Evolutionary conservation across 495 filamentous ascomycete genomes (phyloP).

Genomic region (Glarea lozoyensis): DNA sequence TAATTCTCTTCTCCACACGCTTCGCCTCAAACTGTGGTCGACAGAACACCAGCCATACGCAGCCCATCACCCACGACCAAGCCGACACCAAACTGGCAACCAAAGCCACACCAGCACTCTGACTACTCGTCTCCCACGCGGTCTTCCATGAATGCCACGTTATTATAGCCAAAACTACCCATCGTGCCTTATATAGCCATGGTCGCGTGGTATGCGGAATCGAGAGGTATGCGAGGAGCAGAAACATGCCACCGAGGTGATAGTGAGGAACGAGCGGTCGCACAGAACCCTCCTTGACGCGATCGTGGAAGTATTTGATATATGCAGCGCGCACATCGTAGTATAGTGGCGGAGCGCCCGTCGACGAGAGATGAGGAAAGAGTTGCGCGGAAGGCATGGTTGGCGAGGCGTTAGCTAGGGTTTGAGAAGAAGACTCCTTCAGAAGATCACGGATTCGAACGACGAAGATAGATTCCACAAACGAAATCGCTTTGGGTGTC

Average conservation of each 20-base stretch:
- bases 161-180: conserved; percentile 34
- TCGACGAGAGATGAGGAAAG: conserved; percentile 16
- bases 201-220: conserved; percentile 46
- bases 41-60: conserved; percentile 52
- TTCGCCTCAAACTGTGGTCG: conserved; percentile 57
- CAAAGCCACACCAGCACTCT: conserved; percentile 54
- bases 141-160: conserved; percentile 30
- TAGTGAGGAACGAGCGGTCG: conserved; percentile 49
- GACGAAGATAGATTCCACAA: too few relatives aligned
- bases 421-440: too few relatives aligned
- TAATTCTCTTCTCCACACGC: conserved; percentile 46
- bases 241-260: conserved; percentile 32
- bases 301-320: conserved; percentile 11
- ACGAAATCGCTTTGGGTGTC: too few relatives aligned
- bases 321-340: conserved; percentile 10
- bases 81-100: conserved; percentile 54
- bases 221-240: conserved; percentile 43
- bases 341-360: conserved; percentile 5
- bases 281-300: conserved; percentile 30
- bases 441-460: too few relatives aligned
- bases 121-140: conserved; percentile 38
- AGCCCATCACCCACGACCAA: conserved; percentile 60
- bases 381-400: background rate
- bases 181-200: conserved; percentile 40
- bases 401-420: too few relatives aligned